phyloP scores from a whole-genome alignment of 352 stramenopile species.

The Phytopythium kandeliae region DNA sequence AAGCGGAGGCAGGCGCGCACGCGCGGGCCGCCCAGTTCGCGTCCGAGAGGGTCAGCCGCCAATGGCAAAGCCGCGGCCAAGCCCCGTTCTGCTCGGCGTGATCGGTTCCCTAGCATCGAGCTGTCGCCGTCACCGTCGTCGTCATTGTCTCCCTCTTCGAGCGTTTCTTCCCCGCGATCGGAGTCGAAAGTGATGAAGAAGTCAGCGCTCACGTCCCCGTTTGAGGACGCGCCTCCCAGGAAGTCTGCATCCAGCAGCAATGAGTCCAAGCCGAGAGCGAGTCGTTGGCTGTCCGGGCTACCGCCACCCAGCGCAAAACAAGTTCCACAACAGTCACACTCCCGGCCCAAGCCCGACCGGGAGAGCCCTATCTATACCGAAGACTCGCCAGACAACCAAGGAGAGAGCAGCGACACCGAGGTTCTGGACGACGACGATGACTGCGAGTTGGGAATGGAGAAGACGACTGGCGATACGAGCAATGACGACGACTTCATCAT shows the following conservation, averaged over 20 bases:
- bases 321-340: conserved; percentile 1
- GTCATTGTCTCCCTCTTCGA: not conserved
- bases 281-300: not conserved
- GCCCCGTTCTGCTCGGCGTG: not conserved
- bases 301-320: not conserved
- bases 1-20: conserved; percentile 5
- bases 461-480: not conserved
- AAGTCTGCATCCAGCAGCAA: not conserved
- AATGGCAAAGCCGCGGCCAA: not conserved
- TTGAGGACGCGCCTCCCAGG: not conserved
- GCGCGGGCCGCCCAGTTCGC: not conserved
- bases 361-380: not conserved
- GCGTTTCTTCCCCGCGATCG: not conserved
- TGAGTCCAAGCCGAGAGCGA: not conserved
- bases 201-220: not conserved
- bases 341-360: not conserved
- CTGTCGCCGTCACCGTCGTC: not conserved
- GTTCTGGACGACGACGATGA: conserved; percentile 7
- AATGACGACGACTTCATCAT: conserved; percentile 3
- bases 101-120: not conserved
- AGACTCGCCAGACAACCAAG: not conserved
- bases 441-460: not conserved
- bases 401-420: not conserved
- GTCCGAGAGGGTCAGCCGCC: not conserved
- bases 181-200: not conserved